Conservation (phyloP, 495 filamentous ascomycete genomes). For the Penicillium maclennaniae region DNA sequence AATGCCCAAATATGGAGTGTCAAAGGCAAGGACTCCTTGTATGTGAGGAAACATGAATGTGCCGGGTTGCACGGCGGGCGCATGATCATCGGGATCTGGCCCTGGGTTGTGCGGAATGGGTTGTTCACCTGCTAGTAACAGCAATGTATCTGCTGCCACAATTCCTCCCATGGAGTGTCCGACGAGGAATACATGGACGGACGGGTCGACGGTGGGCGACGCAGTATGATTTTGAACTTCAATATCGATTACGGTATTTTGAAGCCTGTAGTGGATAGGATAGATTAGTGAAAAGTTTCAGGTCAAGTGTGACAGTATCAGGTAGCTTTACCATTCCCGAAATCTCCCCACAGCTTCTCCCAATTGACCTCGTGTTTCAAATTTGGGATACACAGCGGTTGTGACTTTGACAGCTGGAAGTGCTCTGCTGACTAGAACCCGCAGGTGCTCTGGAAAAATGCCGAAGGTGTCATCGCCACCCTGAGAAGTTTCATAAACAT, state of each 20-base stretch:
- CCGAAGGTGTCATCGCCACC: slow-evolving; percentile 88
- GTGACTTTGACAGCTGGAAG: slow-evolving; percentile 71
- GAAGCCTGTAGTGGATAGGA: slow-evolving; percentile 56
- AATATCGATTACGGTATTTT: slow-evolving; percentile 88
- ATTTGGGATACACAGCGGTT: slow-evolving; percentile 78
- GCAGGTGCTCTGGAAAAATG: slow-evolving; percentile 70
- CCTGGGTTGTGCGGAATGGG: slow-evolving; percentile 48
- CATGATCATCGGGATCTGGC: slow-evolving; percentile 21
- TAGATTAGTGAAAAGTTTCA: not conserved
- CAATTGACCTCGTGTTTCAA: slow-evolving; percentile 86
- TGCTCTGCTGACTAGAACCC: slow-evolving; percentile 60
- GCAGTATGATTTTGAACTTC: slow-evolving; percentile 80
- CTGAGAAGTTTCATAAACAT: slow-evolving; percentile 37
- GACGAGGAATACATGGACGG: slow-evolving; percentile 76
- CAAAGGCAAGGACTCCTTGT: slow-evolving; percentile 86
- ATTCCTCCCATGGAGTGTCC: slow-evolving; percentile 98
- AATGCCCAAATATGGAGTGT: slow-evolving; percentile 92
- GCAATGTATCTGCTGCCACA: slow-evolving; percentile 82
- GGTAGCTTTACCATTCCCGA: slow-evolving; percentile 67
- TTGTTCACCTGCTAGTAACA: slow-evolving; percentile 64
- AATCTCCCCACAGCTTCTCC: slow-evolving; percentile 74
- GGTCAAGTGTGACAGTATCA: not conserved
- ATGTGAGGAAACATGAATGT: slow-evolving; percentile 64
- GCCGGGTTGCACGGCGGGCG: slow-evolving; percentile 26
- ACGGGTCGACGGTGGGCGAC: slow-evolving; percentile 84